Percentiles rank a stretch among this genome's conserved stretches.
phyloP scores from a whole-genome alignment of 345 rosid genomes.

The Kandelia obovata region DNA sequence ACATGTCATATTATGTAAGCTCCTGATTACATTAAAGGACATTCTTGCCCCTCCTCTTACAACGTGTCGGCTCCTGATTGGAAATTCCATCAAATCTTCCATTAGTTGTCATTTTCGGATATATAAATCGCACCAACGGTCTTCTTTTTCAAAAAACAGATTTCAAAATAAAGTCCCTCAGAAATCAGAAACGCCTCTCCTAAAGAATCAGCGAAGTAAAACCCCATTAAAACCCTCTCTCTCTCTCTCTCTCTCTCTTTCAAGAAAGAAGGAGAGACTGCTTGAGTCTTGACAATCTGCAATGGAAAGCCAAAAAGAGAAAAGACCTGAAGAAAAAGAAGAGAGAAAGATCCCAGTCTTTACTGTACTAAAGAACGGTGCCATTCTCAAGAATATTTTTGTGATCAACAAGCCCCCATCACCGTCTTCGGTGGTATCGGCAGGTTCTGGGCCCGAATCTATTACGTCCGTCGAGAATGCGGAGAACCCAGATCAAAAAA shows the following conservation, averaged over 20 bases:
- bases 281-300: background rate
- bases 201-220: too few species aligned
- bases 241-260: background rate
- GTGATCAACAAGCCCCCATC: constrained; percentile 45
- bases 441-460: constrained; percentile 12
- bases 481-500: constrained; percentile 20
- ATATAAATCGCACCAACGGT: constrained; percentile 32
- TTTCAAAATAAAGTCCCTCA: constrained; percentile 36
- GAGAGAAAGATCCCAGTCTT: constrained; percentile 70
- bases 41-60: too few species aligned
- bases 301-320: constrained; percentile 32
- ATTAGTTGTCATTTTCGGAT: constrained; percentile 22
- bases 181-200: background rate
- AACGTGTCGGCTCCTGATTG: too few species aligned
- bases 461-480: constrained; percentile 16
- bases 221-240: background rate
- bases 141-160: constrained; percentile 28
- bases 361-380: constrained; percentile 69
- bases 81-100: background rate
- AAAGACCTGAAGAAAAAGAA: constrained; percentile 12
- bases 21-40: too few species aligned
- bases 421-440: background rate
- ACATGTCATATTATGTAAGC: too few species aligned
- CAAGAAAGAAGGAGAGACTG: background rate
- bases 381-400: constrained; percentile 82